Base-by-base conservation (phyloP, 805 yeast genomes). In the Teunomyces aglyptinius region DNA sequence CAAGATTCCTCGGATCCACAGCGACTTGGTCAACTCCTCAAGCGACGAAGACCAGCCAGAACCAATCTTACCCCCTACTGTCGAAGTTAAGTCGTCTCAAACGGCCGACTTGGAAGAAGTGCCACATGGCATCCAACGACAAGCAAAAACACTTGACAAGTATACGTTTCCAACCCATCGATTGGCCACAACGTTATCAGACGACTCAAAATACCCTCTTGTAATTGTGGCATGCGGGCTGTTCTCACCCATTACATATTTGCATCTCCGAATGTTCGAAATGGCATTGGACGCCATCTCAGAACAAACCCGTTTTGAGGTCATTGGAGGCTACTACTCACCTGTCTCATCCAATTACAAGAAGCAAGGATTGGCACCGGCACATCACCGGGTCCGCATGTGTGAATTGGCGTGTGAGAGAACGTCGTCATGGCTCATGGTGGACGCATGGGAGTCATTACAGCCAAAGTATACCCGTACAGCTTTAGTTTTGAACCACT, bases 221-320 rank as follows among this genome's bases (percentile, higher is more conserved):
- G 97, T 94, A 10, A 80, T 94, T 44, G 98, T 94, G 22, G 97
- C 98, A 1, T 94, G 99, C 68, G 99, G 99, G 6, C 89, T 97
- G 2, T 94, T 92, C 61, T 87, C 96, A 2, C 99, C 99, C 28
- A 84, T 94, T 45, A 94, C 99, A 0, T 94, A 94, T 66, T 73
- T 94, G 47, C 99, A 94, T 67, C 72, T 94, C 59, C 78, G 99
- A 48, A 94, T 94, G 98, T 94, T 94, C 65, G 99, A 94, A 69
- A 94, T 94, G 99, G 99, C 99, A 0, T 71, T 94, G 58, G 99
- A 94, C 64, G 82, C 95, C 6, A 86, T 94, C 42, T 73, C 88
- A 39, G 99, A 94, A 65, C 90, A 85, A 54, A 94, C 98, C 1
- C 71, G 92, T 52, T 94, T 90, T 60, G 99, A 94, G 69, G 96